Evolutionary conservation across 1,284 basidiomycete genomes (phyloP), one percentile per base, ranked within the genome.

Genomic region (Macrocybe sp.): DNA sequence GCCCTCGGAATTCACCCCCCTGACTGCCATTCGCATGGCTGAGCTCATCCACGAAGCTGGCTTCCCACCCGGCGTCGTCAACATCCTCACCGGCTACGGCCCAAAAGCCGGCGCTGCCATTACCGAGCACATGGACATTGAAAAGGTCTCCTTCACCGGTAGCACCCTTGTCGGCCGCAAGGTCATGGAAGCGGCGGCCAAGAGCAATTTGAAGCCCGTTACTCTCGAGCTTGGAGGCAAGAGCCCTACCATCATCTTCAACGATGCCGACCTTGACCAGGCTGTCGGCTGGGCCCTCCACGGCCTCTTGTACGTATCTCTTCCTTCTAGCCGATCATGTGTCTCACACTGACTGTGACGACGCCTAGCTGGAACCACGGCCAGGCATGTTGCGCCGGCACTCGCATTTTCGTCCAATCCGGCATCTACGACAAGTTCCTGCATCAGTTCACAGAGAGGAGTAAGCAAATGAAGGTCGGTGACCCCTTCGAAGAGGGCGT

Each of bases 221-320:
- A 92, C 92, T 3, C 82, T 97, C 58, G 94, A 97, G 70, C 79
- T 97, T 42, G 94, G 94, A 35, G 93, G 94, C 34, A 97, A 97
- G 78, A 86, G 84, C 51, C 89, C 92, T 16, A 89, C 84, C 62
- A 78, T 88, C 61, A 73, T 89, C 52, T 87, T 82, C 52, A 71
- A 88, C 50, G 85, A 89, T 55, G 83, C 83, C 0, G 76, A 87
- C 59, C 55, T 96, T 45, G 86, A 91, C 1, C 77, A 87, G 63
- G 89, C 92, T 30, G 80, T 92, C 40, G 75, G 80, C 53, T 96
- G 91, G 89, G 75, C 91, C 16, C 73, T 81, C 1, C 85, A 86
- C 66, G 89, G 89, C 52, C 83, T 92, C 63, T 90, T 85, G 83
- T 87, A 48, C 48, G 77, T 72, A 2, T 28, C 52, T 34, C 33